A percentile compares a stretch with the other conserved stretches of the same genome.
Evolutionary conservation across 345 rosid species (phyloP).

Genomic region (Draba incana): DNA sequence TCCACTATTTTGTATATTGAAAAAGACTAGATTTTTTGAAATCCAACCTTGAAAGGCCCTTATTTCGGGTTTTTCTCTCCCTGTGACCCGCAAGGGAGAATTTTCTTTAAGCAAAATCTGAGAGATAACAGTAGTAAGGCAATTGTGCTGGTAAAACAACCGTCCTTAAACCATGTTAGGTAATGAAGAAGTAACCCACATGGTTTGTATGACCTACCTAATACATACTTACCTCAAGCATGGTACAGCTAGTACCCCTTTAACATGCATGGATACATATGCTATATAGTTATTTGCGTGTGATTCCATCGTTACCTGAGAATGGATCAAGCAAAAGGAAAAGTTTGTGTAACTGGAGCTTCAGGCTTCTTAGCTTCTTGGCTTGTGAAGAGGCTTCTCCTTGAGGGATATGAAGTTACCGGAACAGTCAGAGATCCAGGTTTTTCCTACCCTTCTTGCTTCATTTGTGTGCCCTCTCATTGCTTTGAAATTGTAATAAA

Average conservation of each 20-base stretch:
- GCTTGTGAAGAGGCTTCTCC: slow-evolving; percentile 83
- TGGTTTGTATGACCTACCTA: slow-evolving; percentile 46
- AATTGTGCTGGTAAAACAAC: slow-evolving; percentile 26
- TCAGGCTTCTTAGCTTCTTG: slow-evolving; percentile 91
- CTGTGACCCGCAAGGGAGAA: neutral
- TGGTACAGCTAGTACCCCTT: slow-evolving; percentile 14
- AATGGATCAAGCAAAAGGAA: slow-evolving; percentile 52
- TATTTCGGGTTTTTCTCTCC: neutral
- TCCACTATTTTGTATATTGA: slow-evolving; percentile 4
- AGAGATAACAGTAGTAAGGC: slow-evolving; percentile 12
- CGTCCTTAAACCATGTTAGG: slow-evolving; percentile 22
- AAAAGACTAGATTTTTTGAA: slow-evolving; percentile 11
- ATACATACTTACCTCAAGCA: slow-evolving; percentile 35
- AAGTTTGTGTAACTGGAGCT: slow-evolving; percentile 90
- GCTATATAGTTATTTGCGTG: slow-evolving; percentile 18
- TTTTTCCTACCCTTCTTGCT: slow-evolving; percentile 17
- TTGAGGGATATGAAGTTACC: slow-evolving; percentile 71
- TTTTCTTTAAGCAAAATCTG: neutral
- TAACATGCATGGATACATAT: slow-evolving; percentile 10
- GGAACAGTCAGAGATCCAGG: slow-evolving; percentile 95
- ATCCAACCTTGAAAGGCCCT: neutral
- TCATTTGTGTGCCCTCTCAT: neutral
- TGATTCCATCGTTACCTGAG: slow-evolving; percentile 8
- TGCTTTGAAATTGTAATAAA: neutral
- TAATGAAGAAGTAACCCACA: slow-evolving; percentile 31